phyloP scores from a whole-genome alignment of 345 rosid species.

The Aquilaria malaccensis region DNA sequence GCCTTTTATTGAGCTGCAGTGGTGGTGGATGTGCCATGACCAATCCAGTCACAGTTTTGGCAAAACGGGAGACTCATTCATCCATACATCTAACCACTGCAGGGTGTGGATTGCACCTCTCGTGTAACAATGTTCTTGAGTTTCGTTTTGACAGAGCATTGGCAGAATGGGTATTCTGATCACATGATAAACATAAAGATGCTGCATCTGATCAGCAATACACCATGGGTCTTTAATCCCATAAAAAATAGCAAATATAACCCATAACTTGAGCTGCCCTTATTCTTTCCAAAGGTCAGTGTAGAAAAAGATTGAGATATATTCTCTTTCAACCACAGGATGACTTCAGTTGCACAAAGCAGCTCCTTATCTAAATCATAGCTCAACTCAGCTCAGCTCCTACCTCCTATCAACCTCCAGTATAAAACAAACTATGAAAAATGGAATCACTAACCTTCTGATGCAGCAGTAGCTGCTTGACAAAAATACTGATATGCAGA shows the following conservation, averaged over 20 bases:
- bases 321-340: no score
- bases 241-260: constrained; percentile 86
- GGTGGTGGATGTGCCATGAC: constrained; percentile 52
- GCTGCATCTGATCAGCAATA: constrained; percentile 97
- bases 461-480: no score
- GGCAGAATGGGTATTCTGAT: constrained; percentile 86
- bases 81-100: constrained; percentile 72
- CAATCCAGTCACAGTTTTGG: constrained; percentile 92
- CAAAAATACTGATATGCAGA: no score
- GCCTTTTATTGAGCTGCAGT: constrained; percentile 60
- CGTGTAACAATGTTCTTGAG: constrained; percentile 78
- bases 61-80: constrained; percentile 74
- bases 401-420: no score
- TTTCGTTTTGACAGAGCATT: constrained; percentile 89
- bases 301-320: no score
- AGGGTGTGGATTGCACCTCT: constrained; percentile 83
- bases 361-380: neutral
- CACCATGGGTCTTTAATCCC: constrained; percentile 83
- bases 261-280: constrained; percentile 46
- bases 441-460: no score
- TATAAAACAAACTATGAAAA: no score
- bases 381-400: no score
- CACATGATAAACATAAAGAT: constrained; percentile 91
- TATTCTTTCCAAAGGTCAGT: constrained; percentile 9
- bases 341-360: constrained; percentile 1